Evolutionary conservation across 108 stramenopile species (phyloP).

Genomic region (Aurantiochytrium sp.): DNA sequence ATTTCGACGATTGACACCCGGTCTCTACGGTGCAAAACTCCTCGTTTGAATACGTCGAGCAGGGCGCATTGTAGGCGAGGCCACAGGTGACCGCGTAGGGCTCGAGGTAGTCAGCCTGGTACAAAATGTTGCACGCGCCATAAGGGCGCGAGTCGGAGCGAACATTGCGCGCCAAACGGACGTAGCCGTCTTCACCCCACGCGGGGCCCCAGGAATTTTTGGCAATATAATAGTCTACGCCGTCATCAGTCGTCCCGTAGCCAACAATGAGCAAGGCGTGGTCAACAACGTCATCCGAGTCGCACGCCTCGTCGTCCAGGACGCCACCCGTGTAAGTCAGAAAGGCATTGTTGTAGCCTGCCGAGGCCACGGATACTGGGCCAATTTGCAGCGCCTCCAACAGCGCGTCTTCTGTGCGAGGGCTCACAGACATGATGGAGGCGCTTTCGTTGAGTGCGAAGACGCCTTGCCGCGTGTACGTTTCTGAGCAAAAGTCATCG

Average conservation of each 20-base stretch:
- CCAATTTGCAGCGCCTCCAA: neutral
- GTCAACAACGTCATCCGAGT: neutral
- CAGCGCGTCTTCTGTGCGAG: neutral
- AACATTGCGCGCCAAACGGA: slow-evolving; percentile 20
- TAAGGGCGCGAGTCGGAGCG: neutral
- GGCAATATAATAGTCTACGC: slow-evolving; percentile 41
- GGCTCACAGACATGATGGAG: neutral
- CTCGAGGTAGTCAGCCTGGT: neutral
- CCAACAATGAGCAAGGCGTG: slow-evolving; percentile 24
- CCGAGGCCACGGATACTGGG: neutral
- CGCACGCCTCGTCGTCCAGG: neutral
- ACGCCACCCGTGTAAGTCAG: neutral
- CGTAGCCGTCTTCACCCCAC: slow-evolving; percentile 70
- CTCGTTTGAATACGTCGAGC: neutral
- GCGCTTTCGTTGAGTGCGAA: neutral
- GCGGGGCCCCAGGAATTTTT: slow-evolving; percentile 67
- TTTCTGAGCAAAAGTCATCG: neutral
- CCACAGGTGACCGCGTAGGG: neutral
- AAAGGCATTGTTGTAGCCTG: neutral
- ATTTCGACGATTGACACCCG: neutral
- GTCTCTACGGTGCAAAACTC: neutral
- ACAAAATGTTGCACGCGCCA: neutral
- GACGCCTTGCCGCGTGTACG: neutral
- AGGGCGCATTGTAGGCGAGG: neutral
- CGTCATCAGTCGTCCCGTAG: slow-evolving; percentile 26